Percentiles rank a stretch among this genome's conserved stretches.
Evolutionary conservation across 768 basidiomycete genomes (phyloP).

Genomic region (Rhodotorula kratochvilovae): DNA sequence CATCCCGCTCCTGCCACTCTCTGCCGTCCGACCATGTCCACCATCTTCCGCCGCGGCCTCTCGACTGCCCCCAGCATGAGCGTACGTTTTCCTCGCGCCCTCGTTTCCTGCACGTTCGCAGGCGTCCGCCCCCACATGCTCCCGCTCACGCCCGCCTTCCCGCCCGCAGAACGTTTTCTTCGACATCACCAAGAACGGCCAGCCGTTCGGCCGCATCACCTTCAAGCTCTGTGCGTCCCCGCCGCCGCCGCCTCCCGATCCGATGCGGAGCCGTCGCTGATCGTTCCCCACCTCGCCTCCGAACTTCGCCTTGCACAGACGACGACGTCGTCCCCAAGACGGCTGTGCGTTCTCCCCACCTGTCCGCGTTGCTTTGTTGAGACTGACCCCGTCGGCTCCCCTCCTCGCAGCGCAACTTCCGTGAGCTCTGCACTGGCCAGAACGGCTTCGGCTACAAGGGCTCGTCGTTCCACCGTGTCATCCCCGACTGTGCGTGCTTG

Average conservation of each 20-base stretch:
- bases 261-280: background rate
- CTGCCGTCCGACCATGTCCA: constrained; percentile 7
- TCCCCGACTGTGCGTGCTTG: constrained; percentile 43
- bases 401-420: constrained; percentile 61
- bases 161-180: constrained; percentile 39
- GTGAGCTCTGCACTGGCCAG: constrained; percentile 73
- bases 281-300: background rate
- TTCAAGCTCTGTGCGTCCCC: constrained; percentile 80
- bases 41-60: constrained; percentile 33
- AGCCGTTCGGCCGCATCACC: constrained; percentile 64
- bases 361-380: background rate
- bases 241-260: constrained; percentile 63
- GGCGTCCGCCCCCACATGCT: background rate
- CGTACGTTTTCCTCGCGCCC: constrained; percentile 11
- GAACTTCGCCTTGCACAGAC: constrained; percentile 16
- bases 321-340: constrained; percentile 85
- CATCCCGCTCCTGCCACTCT: too few relatives aligned
- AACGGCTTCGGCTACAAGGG: constrained; percentile 66
- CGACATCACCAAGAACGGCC: constrained; percentile 56
- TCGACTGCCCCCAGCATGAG: constrained; percentile 31
- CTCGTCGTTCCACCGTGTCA: constrained; percentile 46
- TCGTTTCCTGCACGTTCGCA: background rate
- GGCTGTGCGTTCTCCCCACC: constrained; percentile 55
- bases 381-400: background rate
- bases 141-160: background rate